phyloP scores from a whole-genome alignment of 495 filamentous ascomycete genomes.

The Aspergillus asperescens region DNA sequence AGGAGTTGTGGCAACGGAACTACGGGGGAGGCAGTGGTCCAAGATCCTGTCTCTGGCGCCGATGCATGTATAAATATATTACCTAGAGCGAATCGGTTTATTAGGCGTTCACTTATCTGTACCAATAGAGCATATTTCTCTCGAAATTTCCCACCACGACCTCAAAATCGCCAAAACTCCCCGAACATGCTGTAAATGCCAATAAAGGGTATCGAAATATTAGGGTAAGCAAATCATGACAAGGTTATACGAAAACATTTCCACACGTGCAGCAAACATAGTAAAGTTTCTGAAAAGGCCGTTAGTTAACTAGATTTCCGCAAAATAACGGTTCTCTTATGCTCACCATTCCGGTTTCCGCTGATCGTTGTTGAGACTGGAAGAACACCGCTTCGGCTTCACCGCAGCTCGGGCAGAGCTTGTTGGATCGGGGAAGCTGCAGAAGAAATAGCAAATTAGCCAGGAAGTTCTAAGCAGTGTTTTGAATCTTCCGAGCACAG shows the following conservation, averaged over 20 bases:
- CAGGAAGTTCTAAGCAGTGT: slow-evolving; percentile 15
- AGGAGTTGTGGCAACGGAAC: slow-evolving; percentile 81
- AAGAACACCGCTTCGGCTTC: slow-evolving; percentile 92
- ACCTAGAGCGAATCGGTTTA: slow-evolving; percentile 31
- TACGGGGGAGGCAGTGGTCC: slow-evolving; percentile 87
- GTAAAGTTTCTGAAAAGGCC: slow-evolving; percentile 76
- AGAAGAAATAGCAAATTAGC: slow-evolving; percentile 47
- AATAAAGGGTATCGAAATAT: slow-evolving; percentile 35
- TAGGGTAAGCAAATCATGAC: slow-evolving; percentile 12
- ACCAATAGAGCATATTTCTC: slow-evolving; percentile 29
- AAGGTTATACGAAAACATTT: slow-evolving; percentile 65
- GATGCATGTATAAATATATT: slow-evolving; percentile 69
- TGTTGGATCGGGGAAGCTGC: slow-evolving; percentile 79
- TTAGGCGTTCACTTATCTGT: slow-evolving; percentile 26
- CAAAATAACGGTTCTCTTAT: slow-evolving; percentile 2
- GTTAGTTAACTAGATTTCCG: not conserved
- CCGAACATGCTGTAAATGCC: slow-evolving; percentile 20
- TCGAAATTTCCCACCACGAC: slow-evolving; percentile 3
- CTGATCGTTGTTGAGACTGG: slow-evolving; percentile 93
- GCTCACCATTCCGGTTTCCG: slow-evolving; percentile 96
- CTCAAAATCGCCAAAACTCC: slow-evolving; percentile 24
- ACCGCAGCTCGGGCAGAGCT: slow-evolving; percentile 74
- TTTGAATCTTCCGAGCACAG: slow-evolving; percentile 7
- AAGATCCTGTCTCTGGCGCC: slow-evolving; percentile 96
- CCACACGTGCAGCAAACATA: slow-evolving; percentile 93